Evolutionary conservation across 2,329 filamentous ascomycete genomes (phyloP).

Genomic region (Nigrospora sphaerica): DNA sequence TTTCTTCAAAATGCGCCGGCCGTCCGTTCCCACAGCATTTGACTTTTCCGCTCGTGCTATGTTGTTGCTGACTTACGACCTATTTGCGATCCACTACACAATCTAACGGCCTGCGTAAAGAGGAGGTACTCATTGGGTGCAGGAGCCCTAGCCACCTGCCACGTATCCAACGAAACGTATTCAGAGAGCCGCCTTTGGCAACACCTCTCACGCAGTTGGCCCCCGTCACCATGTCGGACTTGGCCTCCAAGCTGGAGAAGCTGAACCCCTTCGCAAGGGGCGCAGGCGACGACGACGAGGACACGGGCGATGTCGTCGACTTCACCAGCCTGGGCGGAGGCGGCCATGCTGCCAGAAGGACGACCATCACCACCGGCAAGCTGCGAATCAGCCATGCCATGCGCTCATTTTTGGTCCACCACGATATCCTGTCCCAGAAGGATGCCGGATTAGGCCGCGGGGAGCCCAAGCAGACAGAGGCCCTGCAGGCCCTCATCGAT

Average conservation of each 20-base stretch:
- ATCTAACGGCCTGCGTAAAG: too few relatives aligned
- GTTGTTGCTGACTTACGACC: too few relatives aligned
- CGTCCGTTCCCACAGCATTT: too few relatives aligned
- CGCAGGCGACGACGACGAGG: slow-evolving; percentile 35
- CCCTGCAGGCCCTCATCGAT: slow-evolving; percentile 44
- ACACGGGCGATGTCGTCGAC: slow-evolving; percentile 45
- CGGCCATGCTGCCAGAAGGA: slow-evolving; percentile 44
- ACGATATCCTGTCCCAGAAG: slow-evolving; percentile 38
- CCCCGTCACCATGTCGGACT: slow-evolving; percentile 11
- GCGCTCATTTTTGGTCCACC: slow-evolving; percentile 45
- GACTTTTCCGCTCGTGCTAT: too few relatives aligned
- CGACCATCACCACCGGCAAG: slow-evolving; percentile 39
- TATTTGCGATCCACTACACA: too few relatives aligned
- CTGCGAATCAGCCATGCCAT: slow-evolving; percentile 54
- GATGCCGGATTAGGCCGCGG: slow-evolving; percentile 40
- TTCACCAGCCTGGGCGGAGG: slow-evolving; percentile 47
- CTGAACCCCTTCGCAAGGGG: slow-evolving; percentile 30
- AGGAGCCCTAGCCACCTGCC: too few relatives aligned
- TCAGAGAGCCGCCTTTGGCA: too few relatives aligned
- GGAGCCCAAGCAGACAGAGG: slow-evolving; percentile 27
- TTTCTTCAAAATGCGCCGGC: too few relatives aligned
- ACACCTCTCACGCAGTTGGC: too few relatives aligned
- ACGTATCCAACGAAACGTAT: too few relatives aligned
- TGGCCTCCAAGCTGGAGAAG: slow-evolving; percentile 23
- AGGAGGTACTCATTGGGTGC: too few relatives aligned